Percentiles rank a stretch among this genome's conserved stretches.
Conservation (phyloP, 2,329 filamentous ascomycete species). For the Mycosphaerella arachidis region DNA sequence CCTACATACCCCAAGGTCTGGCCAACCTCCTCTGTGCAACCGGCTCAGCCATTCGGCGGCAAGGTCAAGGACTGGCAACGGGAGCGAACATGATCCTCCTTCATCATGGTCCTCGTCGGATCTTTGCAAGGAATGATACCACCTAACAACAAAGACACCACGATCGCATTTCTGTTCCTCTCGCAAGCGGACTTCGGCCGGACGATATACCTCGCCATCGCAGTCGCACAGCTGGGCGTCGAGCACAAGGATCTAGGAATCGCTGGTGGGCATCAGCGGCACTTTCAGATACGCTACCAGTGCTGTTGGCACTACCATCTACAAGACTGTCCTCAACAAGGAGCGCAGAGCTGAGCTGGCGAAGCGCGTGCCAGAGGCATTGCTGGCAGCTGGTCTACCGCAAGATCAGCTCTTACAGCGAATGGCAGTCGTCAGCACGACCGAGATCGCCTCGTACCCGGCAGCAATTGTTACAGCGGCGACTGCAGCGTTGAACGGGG, state of each 20-base stretch:
- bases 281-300: conserved; percentile 15
- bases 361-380: conserved; percentile 15
- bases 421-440: conserved; percentile 9
- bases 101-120: conserved; percentile 48
- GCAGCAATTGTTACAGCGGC: conserved; percentile 9
- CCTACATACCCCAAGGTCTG: conserved; percentile 41
- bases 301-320: conserved; percentile 14
- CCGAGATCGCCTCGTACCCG: conserved; percentile 4
- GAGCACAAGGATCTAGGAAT: conserved; percentile 25
- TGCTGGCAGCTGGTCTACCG: conserved; percentile 16
- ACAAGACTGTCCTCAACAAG: conserved; percentile 12
- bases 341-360: conserved; percentile 1
- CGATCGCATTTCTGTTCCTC: conserved; percentile 21
- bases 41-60: conserved; percentile 40
- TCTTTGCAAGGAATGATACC: conserved; percentile 42
- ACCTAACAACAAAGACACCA: conserved; percentile 37
- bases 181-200: conserved; percentile 28
- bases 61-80: conserved; percentile 46
- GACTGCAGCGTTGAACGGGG: conserved; percentile 5
- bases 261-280: conserved; percentile 18
- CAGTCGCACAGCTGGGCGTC: conserved; percentile 33
- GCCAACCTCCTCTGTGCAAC: conserved; percentile 43
- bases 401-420: conserved; percentile 4
- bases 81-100: conserved; percentile 42
- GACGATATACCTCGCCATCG: conserved; percentile 32